phyloP scores from a whole-genome alignment of 345 rosid species.

The Rhodomyrtus tomentosa region DNA sequence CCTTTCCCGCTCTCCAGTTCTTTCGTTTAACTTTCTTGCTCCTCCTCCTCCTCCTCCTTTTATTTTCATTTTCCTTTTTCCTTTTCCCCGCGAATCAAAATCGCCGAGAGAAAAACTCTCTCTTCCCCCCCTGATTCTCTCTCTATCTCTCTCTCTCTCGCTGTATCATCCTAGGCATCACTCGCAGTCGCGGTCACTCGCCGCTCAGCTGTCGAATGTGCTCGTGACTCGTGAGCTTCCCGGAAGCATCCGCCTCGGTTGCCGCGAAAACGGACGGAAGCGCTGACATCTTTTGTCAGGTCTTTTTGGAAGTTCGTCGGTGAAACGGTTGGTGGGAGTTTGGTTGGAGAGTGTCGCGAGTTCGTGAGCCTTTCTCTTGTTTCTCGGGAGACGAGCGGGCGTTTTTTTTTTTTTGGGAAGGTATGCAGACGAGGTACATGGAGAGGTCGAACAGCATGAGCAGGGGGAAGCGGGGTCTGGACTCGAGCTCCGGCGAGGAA shows the following conservation, averaged over 20 bases:
- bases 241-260: not conserved
- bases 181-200: not conserved
- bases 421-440: conserved; percentile 73
- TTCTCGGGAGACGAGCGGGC: not conserved
- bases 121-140: not conserved
- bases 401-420: not conserved
- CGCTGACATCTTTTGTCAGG: not conserved
- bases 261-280: not conserved
- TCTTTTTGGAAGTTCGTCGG: not conserved
- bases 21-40: conserved; percentile 1
- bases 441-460: conserved; percentile 70
- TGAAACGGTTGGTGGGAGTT: not conserved
- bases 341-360: not conserved
- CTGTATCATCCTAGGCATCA: not conserved
- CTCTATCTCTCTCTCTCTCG: not conserved
- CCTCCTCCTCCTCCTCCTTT: not conserved
- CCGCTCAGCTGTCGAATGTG: not conserved
- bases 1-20: not conserved
- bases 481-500: conserved; percentile 37
- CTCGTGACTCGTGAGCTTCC: not conserved
- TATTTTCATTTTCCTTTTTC: not conserved
- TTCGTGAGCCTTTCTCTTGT: not conserved
- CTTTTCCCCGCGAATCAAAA: not conserved
- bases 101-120: not conserved
- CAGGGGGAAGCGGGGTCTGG: conserved; percentile 69